Base-by-base conservation (phyloP, 1,284 basidiomycete species). In the Anthracocystis setariae region DNA sequence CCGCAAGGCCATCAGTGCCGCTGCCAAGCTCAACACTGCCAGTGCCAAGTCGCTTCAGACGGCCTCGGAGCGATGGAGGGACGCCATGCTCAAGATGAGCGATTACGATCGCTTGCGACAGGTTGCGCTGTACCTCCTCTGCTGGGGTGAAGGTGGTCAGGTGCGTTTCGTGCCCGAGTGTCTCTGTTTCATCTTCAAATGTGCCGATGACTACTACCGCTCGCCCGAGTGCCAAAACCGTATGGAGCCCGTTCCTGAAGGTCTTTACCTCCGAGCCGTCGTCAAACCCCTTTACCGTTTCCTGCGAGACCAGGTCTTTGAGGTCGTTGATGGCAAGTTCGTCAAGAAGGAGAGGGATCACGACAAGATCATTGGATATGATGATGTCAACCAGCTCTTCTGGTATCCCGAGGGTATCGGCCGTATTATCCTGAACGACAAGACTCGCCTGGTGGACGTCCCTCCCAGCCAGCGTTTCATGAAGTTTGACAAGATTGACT, bases 381-480 rank as follows among this genome's bases (percentile, higher is more conserved):
- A 99, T 84, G 95, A 98, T 84, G 91, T 98, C 78, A 98, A 99
- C 84, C 95, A 98, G 84, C 86, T 99, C 44, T 99, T 99, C 85
- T 99, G 95, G 95, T 99, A 98, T 84, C 96, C 96, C 5, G 96
- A 99, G 79, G 96, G 96, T 39, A 95, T 99, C 78, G 91, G 93
- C 25, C 88, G 93, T 39, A 98, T 98, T 77, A 87, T 90, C 13
- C 87, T 98, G 39, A 88, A 86, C 21, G 93, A 98, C 86, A 94
- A 93, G 87, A 78, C 76, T 35, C 71, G 92, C 89, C 85, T 90
- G 24, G 81, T 82, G 38, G 81, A 82, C 33, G 80, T 82, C 5
- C 78, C 81, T 17, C 79, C 80, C 38, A 75, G 75, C 52, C 81
- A 82, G 63, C 78, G 81, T 38, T 82, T 82, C 71, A 81, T 82